These are phyloP conservation scores for Sonneratia alba DNA, from an alignment of 345 rosid species.

Conservation along the genomic window DNA sequence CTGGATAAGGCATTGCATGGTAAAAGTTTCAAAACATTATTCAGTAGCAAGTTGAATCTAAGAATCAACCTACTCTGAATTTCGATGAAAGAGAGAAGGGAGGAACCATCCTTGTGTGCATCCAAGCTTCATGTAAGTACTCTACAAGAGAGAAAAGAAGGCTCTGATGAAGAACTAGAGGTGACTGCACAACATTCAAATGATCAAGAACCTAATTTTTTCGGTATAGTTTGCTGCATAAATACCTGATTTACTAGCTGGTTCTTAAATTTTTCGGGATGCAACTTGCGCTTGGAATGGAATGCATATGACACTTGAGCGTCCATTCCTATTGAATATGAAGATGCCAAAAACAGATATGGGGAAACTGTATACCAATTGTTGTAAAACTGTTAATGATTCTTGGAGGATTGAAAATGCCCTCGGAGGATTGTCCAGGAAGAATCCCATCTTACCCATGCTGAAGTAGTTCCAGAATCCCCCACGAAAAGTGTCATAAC, in stretches of 20 bases:
- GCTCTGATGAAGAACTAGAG: background rate
- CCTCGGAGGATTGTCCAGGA: background rate
- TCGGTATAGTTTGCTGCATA: background rate
- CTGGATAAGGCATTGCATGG: background rate
- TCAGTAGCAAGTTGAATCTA: background rate
- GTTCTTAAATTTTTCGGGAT: conserved; percentile 83
- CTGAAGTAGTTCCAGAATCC: conserved; percentile 99
- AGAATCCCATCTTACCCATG: conserved; percentile 48
- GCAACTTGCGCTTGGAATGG: conserved; percentile 69
- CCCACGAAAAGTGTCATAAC: conserved; percentile 77
- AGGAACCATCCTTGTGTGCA: conserved; percentile 93
- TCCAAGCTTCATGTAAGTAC: conserved; percentile 78
- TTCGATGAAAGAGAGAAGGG: conserved; percentile 61
- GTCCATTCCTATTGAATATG: conserved; percentile 10
- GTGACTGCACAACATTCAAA: background rate
- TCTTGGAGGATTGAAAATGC: background rate
- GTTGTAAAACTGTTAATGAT: background rate
- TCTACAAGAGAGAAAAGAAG: conserved; percentile 24
- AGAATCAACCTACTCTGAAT: conserved; percentile 40
- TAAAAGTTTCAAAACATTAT: background rate
- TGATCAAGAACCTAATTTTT: no score
- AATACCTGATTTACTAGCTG: conserved; percentile 89
- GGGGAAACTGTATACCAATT: background rate
- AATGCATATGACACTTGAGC: conserved; percentile 87
- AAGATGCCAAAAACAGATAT: background rate